phyloP scores from a whole-genome alignment of 768 basidiomycete genomes.

The Russula virescens region DNA sequence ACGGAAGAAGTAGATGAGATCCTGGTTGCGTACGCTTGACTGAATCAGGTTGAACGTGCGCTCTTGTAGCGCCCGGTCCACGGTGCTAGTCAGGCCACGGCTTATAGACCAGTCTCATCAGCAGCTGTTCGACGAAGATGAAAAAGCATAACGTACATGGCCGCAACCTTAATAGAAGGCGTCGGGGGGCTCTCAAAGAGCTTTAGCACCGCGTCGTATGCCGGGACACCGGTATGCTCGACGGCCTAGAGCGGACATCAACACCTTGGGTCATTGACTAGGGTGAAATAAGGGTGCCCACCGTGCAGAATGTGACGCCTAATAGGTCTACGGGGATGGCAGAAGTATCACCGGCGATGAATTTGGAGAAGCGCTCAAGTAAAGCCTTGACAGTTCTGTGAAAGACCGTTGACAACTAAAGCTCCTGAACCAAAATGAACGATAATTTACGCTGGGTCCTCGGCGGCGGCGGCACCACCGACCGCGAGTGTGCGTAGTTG shows the following conservation, averaged over 20 bases:
- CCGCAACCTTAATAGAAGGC: conserved; percentile 63
- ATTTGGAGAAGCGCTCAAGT: conserved; percentile 61
- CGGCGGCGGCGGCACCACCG: conserved; percentile 43
- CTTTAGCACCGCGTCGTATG: conserved; percentile 66
- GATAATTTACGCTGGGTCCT: conserved; percentile 36
- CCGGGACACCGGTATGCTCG: conserved; percentile 61
- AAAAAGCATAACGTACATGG: conserved; percentile 45
- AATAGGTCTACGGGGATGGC: conserved; percentile 78
- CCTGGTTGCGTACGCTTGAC: conserved; percentile 50
- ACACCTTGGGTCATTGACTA: neutral
- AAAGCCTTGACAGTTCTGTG: conserved; percentile 71
- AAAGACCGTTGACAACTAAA: conserved; percentile 26
- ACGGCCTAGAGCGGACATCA: conserved; percentile 46
- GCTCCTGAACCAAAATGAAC: neutral
- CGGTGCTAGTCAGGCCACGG: conserved; percentile 55
- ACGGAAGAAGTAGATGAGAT: conserved; percentile 57
- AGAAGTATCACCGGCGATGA: conserved; percentile 66
- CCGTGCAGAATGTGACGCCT: conserved; percentile 45
- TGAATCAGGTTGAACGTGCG: conserved; percentile 60
- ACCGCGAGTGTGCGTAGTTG: conserved; percentile 75
- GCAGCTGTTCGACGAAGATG: neutral
- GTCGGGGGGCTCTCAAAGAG: conserved; percentile 70
- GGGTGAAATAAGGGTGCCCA: conserved; percentile 30
- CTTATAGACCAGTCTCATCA: conserved; percentile 33
- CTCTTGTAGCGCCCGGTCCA: conserved; percentile 50